Evolutionary conservation across 2,329 filamentous ascomycete species (phyloP).

Genomic region (Tolypocladium sp.): DNA sequence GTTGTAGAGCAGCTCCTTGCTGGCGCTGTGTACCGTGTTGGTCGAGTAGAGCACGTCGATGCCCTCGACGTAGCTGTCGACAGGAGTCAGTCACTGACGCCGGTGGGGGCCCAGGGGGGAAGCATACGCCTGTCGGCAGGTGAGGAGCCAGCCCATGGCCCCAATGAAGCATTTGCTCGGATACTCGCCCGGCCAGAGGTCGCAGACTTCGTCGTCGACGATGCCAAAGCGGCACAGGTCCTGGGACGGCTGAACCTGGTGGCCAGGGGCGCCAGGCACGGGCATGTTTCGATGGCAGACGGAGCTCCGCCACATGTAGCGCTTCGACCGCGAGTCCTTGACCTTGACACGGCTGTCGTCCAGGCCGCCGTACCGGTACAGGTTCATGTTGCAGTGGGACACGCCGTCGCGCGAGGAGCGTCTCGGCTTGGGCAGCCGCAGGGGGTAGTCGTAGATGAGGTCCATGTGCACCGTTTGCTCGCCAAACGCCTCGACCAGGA

Average conservation of each 20-base stretch:
- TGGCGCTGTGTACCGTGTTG: conserved; percentile 15
- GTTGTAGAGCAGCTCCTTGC: conserved; percentile 9
- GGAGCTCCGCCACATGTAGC: conserved; percentile 16
- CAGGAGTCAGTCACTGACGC: no score
- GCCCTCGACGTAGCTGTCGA: conserved; percentile 17
- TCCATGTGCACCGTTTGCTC: conserved; percentile 14
- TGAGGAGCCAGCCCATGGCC: conserved; percentile 19
- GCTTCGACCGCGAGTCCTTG: conserved; percentile 6
- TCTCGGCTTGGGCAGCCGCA: not conserved
- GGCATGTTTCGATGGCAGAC: conserved; percentile 14
- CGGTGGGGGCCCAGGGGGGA: not conserved
- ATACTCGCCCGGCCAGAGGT: conserved; percentile 10
- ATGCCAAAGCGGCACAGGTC: conserved; percentile 10
- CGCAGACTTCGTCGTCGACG: conserved; percentile 5
- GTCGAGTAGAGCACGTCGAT: conserved; percentile 18
- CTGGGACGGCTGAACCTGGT: conserved; percentile 7
- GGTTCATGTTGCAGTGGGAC: conserved; percentile 1
- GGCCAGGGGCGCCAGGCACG: not conserved
- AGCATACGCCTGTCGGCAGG: conserved; percentile 18
- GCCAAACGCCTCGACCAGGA: conserved; percentile 15
- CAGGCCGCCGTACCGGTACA: not conserved
- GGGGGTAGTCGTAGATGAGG: conserved; percentile 2
- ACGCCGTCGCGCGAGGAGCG: not conserved
- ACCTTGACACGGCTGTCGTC: not conserved
- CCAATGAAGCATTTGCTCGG: conserved; percentile 14